Conservation (phyloP, 2,329 filamentous ascomycete species). For the Huntiella savannae region DNA sequence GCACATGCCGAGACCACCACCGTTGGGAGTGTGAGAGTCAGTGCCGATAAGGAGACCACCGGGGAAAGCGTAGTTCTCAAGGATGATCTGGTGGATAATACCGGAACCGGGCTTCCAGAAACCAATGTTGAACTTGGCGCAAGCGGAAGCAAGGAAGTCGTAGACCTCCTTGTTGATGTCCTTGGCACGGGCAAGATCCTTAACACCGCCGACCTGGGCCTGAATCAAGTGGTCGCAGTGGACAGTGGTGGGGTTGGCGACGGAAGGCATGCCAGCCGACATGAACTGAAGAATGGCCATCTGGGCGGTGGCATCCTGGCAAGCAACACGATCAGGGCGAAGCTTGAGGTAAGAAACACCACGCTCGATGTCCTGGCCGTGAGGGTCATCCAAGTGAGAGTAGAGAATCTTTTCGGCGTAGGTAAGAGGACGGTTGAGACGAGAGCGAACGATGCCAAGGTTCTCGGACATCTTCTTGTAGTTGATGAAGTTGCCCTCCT, state of each 20-base stretch:
- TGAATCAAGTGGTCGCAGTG: constrained; percentile 99
- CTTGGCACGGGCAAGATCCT: constrained; percentile 82
- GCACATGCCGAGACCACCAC: constrained; percentile 83
- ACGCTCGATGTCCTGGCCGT: constrained; percentile 89
- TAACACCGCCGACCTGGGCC: constrained; percentile 77
- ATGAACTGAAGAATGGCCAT: constrained; percentile 99
- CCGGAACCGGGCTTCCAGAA: constrained; percentile 98
- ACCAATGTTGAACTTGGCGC: constrained; percentile 98
- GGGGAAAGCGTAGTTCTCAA: constrained; percentile 98
- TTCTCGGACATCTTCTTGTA: constrained; percentile 99
- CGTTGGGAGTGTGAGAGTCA: constrained; percentile 95
- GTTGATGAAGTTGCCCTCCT: constrained; percentile 95
- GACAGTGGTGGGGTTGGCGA: constrained; percentile 85
- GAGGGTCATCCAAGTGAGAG: constrained; percentile 93
- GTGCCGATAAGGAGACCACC: constrained; percentile 96
- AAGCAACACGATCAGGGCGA: constrained; percentile 90
- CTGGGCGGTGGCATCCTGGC: constrained; percentile 97
- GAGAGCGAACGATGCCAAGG: constrained; percentile 69
- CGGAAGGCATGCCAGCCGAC: constrained; percentile 89
- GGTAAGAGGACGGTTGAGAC: constrained; percentile 83
- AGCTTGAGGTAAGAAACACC: constrained; percentile 92
- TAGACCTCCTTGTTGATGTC: constrained; percentile 98
- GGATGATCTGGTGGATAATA: constrained; percentile 97
- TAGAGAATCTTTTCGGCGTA: constrained; percentile 98
- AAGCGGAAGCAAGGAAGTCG: constrained; percentile 83